Evolutionary conservation across 2,329 filamentous ascomycete species (phyloP).

Genomic region (Cytospora leucostoma): DNA sequence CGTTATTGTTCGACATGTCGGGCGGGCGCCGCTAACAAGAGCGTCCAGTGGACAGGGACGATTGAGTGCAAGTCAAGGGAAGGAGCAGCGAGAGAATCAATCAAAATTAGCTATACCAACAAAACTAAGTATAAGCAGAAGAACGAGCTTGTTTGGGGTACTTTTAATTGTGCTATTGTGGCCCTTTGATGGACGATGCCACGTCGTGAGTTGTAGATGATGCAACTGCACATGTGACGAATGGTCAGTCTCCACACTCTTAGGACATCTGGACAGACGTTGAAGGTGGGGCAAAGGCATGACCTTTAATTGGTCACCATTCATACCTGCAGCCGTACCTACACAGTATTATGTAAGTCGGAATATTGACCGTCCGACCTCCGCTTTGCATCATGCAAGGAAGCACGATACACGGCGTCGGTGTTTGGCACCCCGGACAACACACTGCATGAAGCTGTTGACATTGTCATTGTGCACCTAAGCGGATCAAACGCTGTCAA

Average conservation of each 20-base stretch:
- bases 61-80: not conserved
- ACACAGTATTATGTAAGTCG: not conserved
- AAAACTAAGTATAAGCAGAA: not conserved
- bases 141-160: not conserved
- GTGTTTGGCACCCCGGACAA: no score
- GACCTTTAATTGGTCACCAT: not conserved
- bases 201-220: not conserved
- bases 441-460: no score
- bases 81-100: not conserved
- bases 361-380: not conserved
- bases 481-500: no score
- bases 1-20: conserved; percentile 12
- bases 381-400: no score
- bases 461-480: no score
- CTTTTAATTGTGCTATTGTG: not conserved
- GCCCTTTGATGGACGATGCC: not conserved
- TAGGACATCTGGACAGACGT: not conserved
- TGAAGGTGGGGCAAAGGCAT: not conserved
- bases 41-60: not conserved
- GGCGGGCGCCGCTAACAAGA: not conserved
- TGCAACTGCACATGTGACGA: not conserved
- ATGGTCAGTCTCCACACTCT: no score
- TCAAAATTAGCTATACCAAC: not conserved
- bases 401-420: no score
- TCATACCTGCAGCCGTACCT: not conserved